phyloP scores from a whole-genome alignment of 140 eudicot genomes.

The Senecio squalidus region DNA sequence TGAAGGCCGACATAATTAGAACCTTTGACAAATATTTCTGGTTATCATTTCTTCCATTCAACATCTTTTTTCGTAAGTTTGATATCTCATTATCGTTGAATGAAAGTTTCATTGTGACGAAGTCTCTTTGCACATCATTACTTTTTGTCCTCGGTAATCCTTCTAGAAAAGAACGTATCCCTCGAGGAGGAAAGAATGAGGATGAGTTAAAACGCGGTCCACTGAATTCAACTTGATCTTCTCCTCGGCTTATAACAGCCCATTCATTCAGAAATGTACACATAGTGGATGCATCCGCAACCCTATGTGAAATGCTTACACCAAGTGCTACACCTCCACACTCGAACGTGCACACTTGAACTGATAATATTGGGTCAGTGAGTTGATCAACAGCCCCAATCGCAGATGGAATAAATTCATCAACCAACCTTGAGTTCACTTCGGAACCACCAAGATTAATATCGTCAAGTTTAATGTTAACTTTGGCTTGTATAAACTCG shows the following conservation, averaged over 20 bases:
- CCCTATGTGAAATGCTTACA: conserved; percentile 26
- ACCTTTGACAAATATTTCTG: conserved; percentile 11
- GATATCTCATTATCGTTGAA: conserved; percentile 16
- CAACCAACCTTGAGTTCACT: not conserved
- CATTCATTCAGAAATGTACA: conserved; percentile 31
- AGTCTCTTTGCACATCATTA: not conserved
- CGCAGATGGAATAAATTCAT: conserved; percentile 18
- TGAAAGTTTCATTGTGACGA: no score
- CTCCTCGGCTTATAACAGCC: conserved; percentile 5
- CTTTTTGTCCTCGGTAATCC: not conserved
- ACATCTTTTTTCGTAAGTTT: not conserved
- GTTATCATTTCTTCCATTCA: not conserved
- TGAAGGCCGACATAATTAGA: conserved; percentile 24
- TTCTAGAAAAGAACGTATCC: not conserved
- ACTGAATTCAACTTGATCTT: not conserved
- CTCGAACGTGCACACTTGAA: conserved; percentile 29
- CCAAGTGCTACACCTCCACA: no score
- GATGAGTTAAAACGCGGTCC: conserved; percentile 16
- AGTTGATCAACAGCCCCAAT: conserved; percentile 9
- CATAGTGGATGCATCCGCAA: conserved; percentile 29
- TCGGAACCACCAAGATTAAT: conserved; percentile 7
- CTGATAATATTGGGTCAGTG: conserved; percentile 24
- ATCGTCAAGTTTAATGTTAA: conserved; percentile 9
- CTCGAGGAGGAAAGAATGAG: conserved; percentile 27
- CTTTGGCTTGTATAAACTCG: conserved; percentile 14